Conservation (phyloP, 2,329 filamentous ascomycete species). For the Leptosphaerulina australis region DNA sequence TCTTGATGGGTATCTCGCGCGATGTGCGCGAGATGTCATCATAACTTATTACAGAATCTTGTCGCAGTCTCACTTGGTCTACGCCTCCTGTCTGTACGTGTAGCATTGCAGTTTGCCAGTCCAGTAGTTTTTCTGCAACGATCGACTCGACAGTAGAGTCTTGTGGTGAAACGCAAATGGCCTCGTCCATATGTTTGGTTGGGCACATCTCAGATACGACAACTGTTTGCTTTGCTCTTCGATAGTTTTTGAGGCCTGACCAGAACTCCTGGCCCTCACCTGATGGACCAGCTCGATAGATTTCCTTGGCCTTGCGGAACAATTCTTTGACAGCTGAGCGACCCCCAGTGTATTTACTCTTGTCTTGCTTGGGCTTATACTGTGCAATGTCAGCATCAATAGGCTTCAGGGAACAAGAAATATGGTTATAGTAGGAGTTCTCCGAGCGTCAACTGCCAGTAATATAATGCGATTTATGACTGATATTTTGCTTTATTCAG, state of each 20-base stretch:
- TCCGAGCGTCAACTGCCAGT: neutral
- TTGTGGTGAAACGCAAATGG: neutral
- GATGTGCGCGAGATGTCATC: conserved; percentile 16
- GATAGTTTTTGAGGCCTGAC: conserved; percentile 21
- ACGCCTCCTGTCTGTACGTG: neutral
- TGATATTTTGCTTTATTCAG: neutral
- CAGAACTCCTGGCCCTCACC: conserved; percentile 38
- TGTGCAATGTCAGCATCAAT: neutral
- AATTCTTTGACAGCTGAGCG: conserved; percentile 4
- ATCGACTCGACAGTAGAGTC: neutral
- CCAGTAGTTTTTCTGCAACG: neutral
- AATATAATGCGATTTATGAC: no score
- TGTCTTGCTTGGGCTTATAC: neutral
- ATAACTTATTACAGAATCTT: conserved; percentile 6
- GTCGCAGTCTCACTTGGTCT: neutral
- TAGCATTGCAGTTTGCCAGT: neutral
- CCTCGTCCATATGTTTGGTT: neutral
- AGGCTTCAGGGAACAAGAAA: neutral
- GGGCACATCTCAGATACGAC: neutral
- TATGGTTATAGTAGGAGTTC: neutral
- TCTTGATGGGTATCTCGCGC: conserved; percentile 18
- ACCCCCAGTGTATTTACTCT: neutral
- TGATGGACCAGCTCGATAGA: conserved; percentile 31
- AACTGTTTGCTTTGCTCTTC: conserved; percentile 13
- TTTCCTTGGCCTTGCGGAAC: conserved; percentile 23